Conservation (phyloP, 179 eudicot genomes). For the Amaranthus tricolor region DNA sequence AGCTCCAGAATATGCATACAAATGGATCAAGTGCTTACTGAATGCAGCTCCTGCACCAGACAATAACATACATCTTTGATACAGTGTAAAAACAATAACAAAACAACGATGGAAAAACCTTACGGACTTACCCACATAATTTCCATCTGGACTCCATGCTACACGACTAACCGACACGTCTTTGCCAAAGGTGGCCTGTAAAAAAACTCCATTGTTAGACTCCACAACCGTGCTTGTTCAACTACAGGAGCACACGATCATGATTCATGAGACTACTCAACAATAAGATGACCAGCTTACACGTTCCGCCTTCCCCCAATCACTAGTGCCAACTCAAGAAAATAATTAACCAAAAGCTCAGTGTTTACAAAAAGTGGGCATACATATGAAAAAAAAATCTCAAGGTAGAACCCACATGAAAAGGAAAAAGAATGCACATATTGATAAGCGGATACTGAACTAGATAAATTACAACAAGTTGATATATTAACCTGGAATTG, state of each 20-base stretch:
- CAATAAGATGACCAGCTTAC: not conserved
- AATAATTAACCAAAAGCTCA: not conserved
- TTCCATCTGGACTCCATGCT: slow-evolving; percentile 83
- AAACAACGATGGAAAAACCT: not conserved
- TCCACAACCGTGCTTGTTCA: not conserved
- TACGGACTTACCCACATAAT: slow-evolving; percentile 45
- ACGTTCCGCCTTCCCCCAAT: not conserved
- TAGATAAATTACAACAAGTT: not conserved
- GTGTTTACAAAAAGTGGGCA: not conserved
- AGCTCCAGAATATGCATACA: slow-evolving; percentile 63
- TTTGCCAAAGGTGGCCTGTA: slow-evolving; percentile 54
- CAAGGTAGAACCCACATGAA: not conserved
- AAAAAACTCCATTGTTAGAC: slow-evolving; percentile 4
- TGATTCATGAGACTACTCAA: not conserved
- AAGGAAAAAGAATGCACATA: not conserved
- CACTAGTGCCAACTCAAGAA: not conserved
- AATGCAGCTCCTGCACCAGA: slow-evolving; percentile 70
- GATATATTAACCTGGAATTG: slow-evolving; percentile 56
- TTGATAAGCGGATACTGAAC: not conserved
- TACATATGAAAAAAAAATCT: too few relatives aligned
- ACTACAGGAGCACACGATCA: not conserved
- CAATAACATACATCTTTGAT: slow-evolving; percentile 5
- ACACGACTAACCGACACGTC: slow-evolving; percentile 71
- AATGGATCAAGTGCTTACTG: slow-evolving; percentile 56
- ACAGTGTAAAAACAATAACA: not conserved